phyloP scores from a whole-genome alignment of 345 rosid genomes.

The Zanthoxylum bungeanum region DNA sequence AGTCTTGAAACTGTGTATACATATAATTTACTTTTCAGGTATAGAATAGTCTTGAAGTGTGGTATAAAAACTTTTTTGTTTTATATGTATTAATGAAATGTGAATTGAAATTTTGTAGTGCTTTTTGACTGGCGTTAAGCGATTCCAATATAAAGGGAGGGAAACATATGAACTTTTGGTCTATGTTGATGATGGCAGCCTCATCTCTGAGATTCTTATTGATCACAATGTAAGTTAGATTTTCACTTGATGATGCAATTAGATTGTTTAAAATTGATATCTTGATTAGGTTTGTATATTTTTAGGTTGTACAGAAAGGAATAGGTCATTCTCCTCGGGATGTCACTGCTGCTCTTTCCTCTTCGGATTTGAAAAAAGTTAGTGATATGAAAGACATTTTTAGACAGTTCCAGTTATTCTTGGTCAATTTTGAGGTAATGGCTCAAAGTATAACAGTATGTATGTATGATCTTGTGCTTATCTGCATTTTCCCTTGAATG shows the following conservation, averaged over 20 bases:
- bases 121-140: slow-evolving; percentile 85
- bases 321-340: slow-evolving; percentile 80
- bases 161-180: slow-evolving; percentile 63
- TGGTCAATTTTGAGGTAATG: slow-evolving; percentile 77
- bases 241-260: slow-evolving; percentile 4
- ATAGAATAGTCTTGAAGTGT: not conserved
- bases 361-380: slow-evolving; percentile 40
- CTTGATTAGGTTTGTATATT: slow-evolving; percentile 15
- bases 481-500: not conserved
- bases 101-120: slow-evolving; percentile 46
- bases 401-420: slow-evolving; percentile 59
- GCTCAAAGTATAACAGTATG: not conserved
- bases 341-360: slow-evolving; percentile 79
- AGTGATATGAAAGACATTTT: slow-evolving; percentile 63
- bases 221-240: slow-evolving; percentile 64
- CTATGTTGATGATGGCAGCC: slow-evolving; percentile 91
- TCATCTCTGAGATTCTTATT: slow-evolving; percentile 79
- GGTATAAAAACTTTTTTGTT: not conserved
- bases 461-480: not conserved
- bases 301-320: slow-evolving; percentile 66
- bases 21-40: not conserved
- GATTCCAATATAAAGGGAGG: slow-evolving; percentile 64
- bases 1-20: not conserved
- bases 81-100: not conserved
- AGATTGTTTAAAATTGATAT: slow-evolving; percentile 10